These are phyloP conservation scores for Globisporangium paddicum DNA, from an alignment of 352 stramenopile species.

Conservation along the genomic window DNA sequence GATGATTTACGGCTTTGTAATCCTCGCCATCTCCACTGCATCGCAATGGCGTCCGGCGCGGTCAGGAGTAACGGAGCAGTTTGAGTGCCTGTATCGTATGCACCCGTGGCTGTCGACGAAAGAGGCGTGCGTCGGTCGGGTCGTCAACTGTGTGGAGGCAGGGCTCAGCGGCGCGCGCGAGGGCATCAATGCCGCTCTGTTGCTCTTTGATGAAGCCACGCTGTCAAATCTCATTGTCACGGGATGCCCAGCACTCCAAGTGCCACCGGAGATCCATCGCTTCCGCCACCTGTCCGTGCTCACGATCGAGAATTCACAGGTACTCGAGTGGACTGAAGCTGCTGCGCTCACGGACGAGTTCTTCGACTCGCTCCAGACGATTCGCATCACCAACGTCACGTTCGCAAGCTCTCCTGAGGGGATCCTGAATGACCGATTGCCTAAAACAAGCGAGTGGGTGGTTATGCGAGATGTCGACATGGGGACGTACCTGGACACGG, in stretches of 20 bases:
- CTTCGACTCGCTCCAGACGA: conserved; percentile 2
- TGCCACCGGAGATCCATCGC: conserved; percentile 6
- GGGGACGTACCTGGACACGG: neutral
- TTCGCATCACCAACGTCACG: neutral
- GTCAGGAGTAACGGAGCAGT: neutral
- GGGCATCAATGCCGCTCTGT: neutral
- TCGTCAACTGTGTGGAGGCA: neutral
- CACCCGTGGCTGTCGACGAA: conserved; percentile 8
- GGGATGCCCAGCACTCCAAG: neutral
- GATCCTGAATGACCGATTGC: neutral
- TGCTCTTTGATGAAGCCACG: conserved; percentile 1
- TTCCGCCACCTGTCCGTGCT: neutral
- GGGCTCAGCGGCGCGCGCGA: neutral
- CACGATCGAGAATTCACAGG: conserved; percentile 1
- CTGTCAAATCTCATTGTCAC: neutral
- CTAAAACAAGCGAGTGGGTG: neutral
- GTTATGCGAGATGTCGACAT: neutral
- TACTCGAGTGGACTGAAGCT: conserved; percentile 1
- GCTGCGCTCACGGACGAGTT: neutral
- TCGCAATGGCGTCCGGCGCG: neutral
- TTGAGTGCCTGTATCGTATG: conserved; percentile 2
- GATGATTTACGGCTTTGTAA: neutral
- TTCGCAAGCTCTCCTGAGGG: neutral
- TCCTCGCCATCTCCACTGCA: conserved; percentile 4
- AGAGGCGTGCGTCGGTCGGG: conserved; percentile 3